Percentiles rank a stretch among this genome's conserved stretches.
Conservation (phyloP, 306 rosid species). For the Vigna mungo region DNA sequence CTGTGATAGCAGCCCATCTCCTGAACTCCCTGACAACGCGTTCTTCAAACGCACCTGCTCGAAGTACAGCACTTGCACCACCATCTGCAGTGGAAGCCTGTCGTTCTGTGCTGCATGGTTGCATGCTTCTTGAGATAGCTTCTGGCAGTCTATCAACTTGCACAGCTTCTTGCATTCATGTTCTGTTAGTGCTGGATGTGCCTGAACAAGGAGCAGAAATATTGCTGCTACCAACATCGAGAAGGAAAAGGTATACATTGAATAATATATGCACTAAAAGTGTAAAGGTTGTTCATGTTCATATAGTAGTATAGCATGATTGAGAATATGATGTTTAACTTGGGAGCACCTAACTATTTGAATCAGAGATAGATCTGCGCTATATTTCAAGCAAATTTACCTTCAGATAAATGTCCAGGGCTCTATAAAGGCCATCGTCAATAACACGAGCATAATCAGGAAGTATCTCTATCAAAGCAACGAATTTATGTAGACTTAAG, state of each 20-base stretch:
- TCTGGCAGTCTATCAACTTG: constrained; percentile 80
- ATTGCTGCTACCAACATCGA: neutral
- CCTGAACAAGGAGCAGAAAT: constrained; percentile 52
- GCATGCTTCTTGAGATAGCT: constrained; percentile 93
- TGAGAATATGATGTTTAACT: too few species aligned
- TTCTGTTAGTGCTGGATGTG: constrained; percentile 72
- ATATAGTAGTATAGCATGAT: neutral
- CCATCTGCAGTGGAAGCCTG: constrained; percentile 77
- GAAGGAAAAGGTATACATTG: neutral
- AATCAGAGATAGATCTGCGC: neutral
- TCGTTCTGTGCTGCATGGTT: constrained; percentile 91
- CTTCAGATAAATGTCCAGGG: constrained; percentile 83
- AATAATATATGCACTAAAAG: neutral
- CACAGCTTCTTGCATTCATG: constrained; percentile 78
- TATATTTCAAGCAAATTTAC: constrained; percentile 47
- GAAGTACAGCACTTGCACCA: constrained; percentile 75
- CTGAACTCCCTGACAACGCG: constrained; percentile 69
- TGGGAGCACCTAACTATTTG: constrained; percentile 11
- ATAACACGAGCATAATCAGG: constrained; percentile 92
- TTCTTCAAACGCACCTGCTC: constrained; percentile 88
- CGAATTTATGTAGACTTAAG: constrained; percentile 66
- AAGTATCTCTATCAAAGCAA: constrained; percentile 71
- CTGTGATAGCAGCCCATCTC: constrained; percentile 69
- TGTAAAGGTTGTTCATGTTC: neutral
- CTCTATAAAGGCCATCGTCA: constrained; percentile 87